A percentile compares a stretch with the other conserved stretches of the same genome.
phyloP scores from a whole-genome alignment of 352 stramenopile species.

The Pythium graminicola region DNA sequence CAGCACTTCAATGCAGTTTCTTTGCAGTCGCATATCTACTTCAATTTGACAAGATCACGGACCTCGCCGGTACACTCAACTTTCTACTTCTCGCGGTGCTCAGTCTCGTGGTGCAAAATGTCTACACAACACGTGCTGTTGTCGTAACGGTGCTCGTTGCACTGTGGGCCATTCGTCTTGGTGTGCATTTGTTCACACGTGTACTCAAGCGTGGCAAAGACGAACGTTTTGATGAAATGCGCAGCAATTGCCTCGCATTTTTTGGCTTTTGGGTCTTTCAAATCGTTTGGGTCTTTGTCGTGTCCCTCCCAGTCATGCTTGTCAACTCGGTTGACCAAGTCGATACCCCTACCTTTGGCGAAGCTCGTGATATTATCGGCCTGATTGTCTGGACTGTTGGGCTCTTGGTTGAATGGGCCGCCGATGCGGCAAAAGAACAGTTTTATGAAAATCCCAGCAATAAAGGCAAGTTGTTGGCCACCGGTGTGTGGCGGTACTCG shows the following conservation, averaged over 20 bases:
- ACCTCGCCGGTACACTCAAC: conserved; percentile 55
- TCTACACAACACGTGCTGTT: conserved; percentile 40
- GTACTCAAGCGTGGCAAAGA: conserved; percentile 69
- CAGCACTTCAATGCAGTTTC: conserved; percentile 50
- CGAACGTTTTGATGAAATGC: conserved; percentile 73
- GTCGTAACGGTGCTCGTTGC: conserved; percentile 42
- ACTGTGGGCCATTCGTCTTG: conserved; percentile 58
- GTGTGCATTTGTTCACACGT: conserved; percentile 52
- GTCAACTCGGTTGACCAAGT: conserved; percentile 39
- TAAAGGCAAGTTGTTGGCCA: conserved; percentile 45
- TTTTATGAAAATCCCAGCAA: conserved; percentile 49
- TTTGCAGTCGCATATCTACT: conserved; percentile 50
- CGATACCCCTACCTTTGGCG: conserved; percentile 27
- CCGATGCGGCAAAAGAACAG: conserved; percentile 50
- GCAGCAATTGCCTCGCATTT: conserved; percentile 48
- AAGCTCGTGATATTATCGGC: conserved; percentile 34
- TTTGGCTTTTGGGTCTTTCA: conserved; percentile 80
- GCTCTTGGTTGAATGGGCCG: conserved; percentile 46
- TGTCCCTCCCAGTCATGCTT: conserved; percentile 61
- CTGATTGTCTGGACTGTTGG: conserved; percentile 50
- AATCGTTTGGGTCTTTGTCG: conserved; percentile 75
- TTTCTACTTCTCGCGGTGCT: conserved; percentile 49
- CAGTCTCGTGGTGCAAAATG: conserved; percentile 36
- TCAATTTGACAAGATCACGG: conserved; percentile 65
- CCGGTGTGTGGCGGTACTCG: conserved; percentile 79